Conservation (phyloP, 1,139 yeast species). For the Zygotorulaspora mrakii region DNA sequence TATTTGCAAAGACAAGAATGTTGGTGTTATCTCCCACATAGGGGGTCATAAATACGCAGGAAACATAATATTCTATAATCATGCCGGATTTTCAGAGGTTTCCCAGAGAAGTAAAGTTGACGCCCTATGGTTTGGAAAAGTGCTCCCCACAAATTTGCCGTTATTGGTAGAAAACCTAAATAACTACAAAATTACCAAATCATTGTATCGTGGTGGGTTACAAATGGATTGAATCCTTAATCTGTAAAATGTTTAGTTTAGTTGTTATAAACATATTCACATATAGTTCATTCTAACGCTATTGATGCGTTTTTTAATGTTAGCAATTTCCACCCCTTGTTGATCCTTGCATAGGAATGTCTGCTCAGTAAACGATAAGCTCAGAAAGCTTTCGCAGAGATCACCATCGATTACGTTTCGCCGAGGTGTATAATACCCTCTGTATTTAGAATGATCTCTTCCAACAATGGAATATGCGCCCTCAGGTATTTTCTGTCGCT, state of each 20-base stretch:
- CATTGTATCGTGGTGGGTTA: slow-evolving; percentile 25
- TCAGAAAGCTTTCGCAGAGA: slow-evolving; percentile 50
- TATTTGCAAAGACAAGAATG: slow-evolving; percentile 8
- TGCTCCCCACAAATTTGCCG: slow-evolving; percentile 21
- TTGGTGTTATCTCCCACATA: slow-evolving; percentile 29
- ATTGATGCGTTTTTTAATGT: slow-evolving; percentile 19
- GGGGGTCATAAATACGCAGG: slow-evolving; percentile 35
- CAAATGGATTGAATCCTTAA: slow-evolving; percentile 10
- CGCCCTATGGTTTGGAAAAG: slow-evolving; percentile 28
- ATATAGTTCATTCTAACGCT: slow-evolving; percentile 31
- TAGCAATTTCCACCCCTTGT: slow-evolving; percentile 13
- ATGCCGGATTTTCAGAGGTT: slow-evolving; percentile 3
- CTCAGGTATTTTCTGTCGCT: slow-evolving; percentile 22
- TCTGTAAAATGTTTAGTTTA: background rate
- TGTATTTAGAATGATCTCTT: slow-evolving; percentile 61
- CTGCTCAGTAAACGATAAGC: slow-evolving; percentile 23
- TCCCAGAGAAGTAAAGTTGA: slow-evolving; percentile 14
- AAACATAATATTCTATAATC: slow-evolving; percentile 24
- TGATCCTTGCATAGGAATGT: slow-evolving; percentile 19
- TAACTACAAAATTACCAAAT: slow-evolving; percentile 16
- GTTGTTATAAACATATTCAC: too few species aligned
- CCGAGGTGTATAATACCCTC: slow-evolving; percentile 77
- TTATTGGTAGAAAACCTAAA: slow-evolving; percentile 14
- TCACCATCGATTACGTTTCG: slow-evolving; percentile 86
- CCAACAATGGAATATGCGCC: slow-evolving; percentile 50